Base-by-base conservation (phyloP, 176 grass and related monocot genomes). In the Microstegium vimineum region DNA sequence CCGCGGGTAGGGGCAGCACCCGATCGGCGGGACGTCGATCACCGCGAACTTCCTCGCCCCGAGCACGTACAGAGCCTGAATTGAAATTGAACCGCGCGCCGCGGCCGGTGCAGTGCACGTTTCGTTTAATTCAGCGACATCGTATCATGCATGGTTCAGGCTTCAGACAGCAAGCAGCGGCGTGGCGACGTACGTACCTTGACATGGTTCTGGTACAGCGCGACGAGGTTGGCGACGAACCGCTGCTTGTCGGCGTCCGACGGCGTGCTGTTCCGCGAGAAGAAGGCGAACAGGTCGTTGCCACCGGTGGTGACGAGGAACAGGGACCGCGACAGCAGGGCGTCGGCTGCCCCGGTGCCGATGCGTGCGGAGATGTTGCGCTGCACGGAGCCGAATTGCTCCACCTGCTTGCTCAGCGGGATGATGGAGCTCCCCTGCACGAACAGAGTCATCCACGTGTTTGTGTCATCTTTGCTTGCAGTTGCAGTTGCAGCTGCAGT, bases 1-100 rank as follows among this genome's bases (percentile, higher is more conserved):
- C 93, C 96, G 79, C 31, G 93, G 80, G 85, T 99, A 99, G 0
- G 96, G 91, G 73, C 92, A 93, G 82, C 96, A 99, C 62, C 96
- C 96, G 52, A 99, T 90, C 12, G 93, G 93, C 61, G 93, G 91
- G 17, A 99, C 83, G 71, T 99, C 96, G 74, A 99, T 79, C 61
- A 99, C 76, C 16, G 76, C 96, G 23, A 95, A 42, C 74, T 93
- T 99, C 79, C 93, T 90, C 56, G 89, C 96, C 22, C 96, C 93
- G 23, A 93, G 85, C 75, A 46, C 78, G 71, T 92, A 94, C 51
- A 99, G 54, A 43, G 64, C 62, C 96, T 98, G 52, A n/a, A n/a
- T n/a, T n/a, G n/a, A n/a, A n/a, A 54, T 52, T 0, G 0, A 18
- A 32, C 61, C 54, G 68, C 31, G n/a, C 64, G 5, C 23, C 41